Evolutionary conservation across 208 protist species (phyloP), one percentile per base, ranked within the genome.

Genomic region (Herpetomonas muscarum): DNA sequence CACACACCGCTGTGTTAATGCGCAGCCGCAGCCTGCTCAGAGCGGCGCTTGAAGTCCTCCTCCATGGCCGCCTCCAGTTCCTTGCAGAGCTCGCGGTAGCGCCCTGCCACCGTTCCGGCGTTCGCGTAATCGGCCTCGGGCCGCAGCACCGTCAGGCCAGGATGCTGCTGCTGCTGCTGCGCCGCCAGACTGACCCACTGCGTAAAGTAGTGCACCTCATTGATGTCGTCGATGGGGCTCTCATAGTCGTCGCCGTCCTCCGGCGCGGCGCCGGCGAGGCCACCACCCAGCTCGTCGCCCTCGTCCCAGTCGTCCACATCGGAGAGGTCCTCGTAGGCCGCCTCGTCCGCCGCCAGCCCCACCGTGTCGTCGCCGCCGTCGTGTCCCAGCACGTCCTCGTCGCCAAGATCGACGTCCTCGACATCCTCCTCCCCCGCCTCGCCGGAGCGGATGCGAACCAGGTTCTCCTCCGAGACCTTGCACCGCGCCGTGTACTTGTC

Each of bases 201-300:
- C 13, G 69, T 22, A 44, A 91, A 89, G 28, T 71, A 64, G 1
- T 81, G 45, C 19, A 88, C 87, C 66, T 94, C 87, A 51, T 90
- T 92, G 31, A 94, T 70, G 47, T 88, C 78, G 44, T 94, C 87
- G 51, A 94, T 94, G 10, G 84, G 84, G 60, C 87, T 92, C 42
- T 81, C 71, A 63, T 94, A 94, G 57, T 88, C 68, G 56, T 94
- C 87, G 21, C 79, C 87, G 57, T 94, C 87, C 52, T 94, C 87
- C 24, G 55, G 36, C 17, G 64, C 61, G 17, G 70, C 46, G 25
- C 61, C 75, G 28, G 70, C 36, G 7, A 63, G 53, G 15, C 49
- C 64, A 12, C 42, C 65, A 19, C 34, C 51, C 13, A 28, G 41
- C 30, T 55, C 59, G 31, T 55, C 69, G 7, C 65, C 61, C 17